Base-by-base conservation (phyloP, 441 rosid species). In the Pelargonium myrrhifolium region DNA sequence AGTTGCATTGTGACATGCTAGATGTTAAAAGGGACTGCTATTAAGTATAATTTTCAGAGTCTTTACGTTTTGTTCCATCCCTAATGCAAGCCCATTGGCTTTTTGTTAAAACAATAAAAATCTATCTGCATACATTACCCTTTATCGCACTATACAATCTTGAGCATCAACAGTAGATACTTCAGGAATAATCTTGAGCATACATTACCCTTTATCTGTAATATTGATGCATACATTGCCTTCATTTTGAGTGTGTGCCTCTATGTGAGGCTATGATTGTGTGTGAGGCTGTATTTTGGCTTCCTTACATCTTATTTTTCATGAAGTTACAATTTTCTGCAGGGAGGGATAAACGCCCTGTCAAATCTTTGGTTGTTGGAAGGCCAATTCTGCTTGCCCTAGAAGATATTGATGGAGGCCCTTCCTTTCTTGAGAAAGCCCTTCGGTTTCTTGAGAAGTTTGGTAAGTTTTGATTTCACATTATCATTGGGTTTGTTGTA, bases 381-480 rank as follows among this genome's bases (percentile, higher is more conserved):
- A 92, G 99, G 73, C 99, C 99, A 18, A 92, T 94, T 76, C 83
- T 94, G 80, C 98, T 94, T 82, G 97, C 99, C 68, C 92, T 94
- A 68, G 99, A 94, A 80, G 97, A 94, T 83, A 90, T 94, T 83
- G 99, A 94, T 76, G 98, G 99, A 72, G 86, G 93, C 70, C 99
- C 99, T 66, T 92, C 99, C 15, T 94, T 94, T 74, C 94, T 94
- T 65, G 99, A 94, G 87, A 94, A 94, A 84, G 99, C 98, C 76
- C 97, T 94, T 79, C 85, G 64, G 66, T 94, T 92, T 80, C 84
- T 94, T 47, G 99, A 94, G 88, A 86, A 87, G 71, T 84, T 79
- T 81, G 99, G 99, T 94, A 75, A 71, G 95, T 72, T 65, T 37
- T 64, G 69, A 65, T 73, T 65, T 72, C 70, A 64, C 61, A 28